phyloP scores from a whole-genome alignment of 768 basidiomycete species.

The Boletus bicolor region DNA sequence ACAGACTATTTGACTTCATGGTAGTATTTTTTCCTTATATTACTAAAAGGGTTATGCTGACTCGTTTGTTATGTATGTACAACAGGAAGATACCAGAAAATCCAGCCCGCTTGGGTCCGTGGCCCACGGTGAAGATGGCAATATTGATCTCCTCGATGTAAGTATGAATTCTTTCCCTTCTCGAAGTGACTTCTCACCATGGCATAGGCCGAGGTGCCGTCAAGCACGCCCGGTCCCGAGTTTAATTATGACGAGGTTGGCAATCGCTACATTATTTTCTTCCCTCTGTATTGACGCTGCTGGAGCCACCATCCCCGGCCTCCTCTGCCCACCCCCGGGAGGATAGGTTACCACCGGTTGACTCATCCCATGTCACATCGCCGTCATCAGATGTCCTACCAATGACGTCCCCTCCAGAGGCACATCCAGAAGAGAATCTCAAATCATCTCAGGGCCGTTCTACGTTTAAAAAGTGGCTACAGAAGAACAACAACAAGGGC shows the following conservation, averaged over 20 bases:
- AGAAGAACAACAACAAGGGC: neutral
- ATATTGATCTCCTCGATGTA: neutral
- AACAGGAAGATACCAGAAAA: too few relatives aligned
- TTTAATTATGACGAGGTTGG: neutral
- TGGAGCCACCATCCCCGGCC: too few relatives aligned
- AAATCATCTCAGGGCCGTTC: too few relatives aligned
- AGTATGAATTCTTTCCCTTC: neutral
- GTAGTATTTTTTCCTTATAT: neutral
- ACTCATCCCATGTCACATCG: too few relatives aligned
- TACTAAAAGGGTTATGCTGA: neutral
- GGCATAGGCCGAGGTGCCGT: neutral
- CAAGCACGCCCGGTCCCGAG: neutral
- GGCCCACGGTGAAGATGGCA: neutral
- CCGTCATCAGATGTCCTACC: too few relatives aligned
- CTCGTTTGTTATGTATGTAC: neutral
- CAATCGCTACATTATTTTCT: neutral
- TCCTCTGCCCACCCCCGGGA: too few relatives aligned
- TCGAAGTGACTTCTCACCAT: neutral
- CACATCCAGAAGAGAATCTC: too few relatives aligned
- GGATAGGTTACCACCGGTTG: too few relatives aligned
- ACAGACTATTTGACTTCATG: neutral
- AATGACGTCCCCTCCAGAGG: too few relatives aligned
- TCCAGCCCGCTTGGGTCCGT: neutral
- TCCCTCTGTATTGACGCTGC: neutral
- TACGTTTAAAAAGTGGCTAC: neutral